phyloP scores from a whole-genome alignment of 2,329 filamentous ascomycete species.

The Amesomyces nigricolor region DNA sequence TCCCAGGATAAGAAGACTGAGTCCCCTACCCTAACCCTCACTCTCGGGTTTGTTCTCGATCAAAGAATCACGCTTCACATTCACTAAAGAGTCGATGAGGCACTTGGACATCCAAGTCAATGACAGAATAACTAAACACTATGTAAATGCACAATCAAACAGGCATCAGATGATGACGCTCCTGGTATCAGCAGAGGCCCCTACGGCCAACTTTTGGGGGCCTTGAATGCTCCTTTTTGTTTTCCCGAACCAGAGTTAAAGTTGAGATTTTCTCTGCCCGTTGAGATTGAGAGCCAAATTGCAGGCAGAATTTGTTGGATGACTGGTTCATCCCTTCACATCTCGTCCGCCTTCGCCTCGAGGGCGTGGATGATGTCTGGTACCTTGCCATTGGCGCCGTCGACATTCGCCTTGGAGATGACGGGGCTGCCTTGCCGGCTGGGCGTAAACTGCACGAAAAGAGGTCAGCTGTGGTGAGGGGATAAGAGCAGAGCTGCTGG shows the following conservation, averaged over 20 bases:
- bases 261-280: not conserved
- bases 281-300: not conserved
- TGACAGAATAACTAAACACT: not conserved
- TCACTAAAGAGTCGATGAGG: too few species aligned
- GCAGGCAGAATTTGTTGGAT: not conserved
- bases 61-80: too few species aligned
- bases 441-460: constrained; percentile 57
- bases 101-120: too few species aligned
- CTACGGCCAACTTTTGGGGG: not conserved
- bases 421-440: constrained; percentile 65
- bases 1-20: too few species aligned
- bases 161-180: not conserved
- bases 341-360: constrained; percentile 32
- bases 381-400: constrained; percentile 36
- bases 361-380: constrained; percentile 32
- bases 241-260: too few species aligned
- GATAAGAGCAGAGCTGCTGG: not conserved
- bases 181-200: not conserved
- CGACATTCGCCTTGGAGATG: constrained; percentile 52
- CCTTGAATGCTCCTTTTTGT: too few species aligned
- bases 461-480: constrained; percentile 5
- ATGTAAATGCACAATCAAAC: not conserved
- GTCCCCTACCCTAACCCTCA: too few species aligned
- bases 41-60: too few species aligned
- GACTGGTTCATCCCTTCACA: constrained; percentile 15